Evolutionary conservation across 2,329 filamentous ascomycete species (phyloP).

Genomic region (Talaromyces funiculosus): DNA sequence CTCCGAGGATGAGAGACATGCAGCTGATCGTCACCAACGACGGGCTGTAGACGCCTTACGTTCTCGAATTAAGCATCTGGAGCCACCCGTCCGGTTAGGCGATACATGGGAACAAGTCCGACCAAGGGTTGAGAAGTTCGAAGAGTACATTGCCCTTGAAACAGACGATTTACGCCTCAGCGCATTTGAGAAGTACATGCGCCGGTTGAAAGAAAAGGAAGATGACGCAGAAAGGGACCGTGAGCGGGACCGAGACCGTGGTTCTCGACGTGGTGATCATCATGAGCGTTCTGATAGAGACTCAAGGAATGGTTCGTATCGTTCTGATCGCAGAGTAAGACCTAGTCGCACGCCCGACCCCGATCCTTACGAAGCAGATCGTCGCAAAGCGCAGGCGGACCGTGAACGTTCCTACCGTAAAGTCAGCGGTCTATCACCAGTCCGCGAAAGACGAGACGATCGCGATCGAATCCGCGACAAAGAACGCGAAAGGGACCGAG

Average conservation of each 20-base stretch:
- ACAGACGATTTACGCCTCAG: conserved; percentile 75
- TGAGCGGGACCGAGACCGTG: conserved; percentile 48
- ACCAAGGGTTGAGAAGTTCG: conserved; percentile 68
- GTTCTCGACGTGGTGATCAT: conserved; percentile 44
- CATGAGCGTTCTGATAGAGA: conserved; percentile 13
- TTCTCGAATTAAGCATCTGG: conserved; percentile 79
- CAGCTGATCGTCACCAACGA: conserved; percentile 78
- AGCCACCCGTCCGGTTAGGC: conserved; percentile 69
- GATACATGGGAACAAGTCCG: conserved; percentile 89
- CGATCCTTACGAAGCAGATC: conserved; percentile 91
- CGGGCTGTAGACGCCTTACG: conserved; percentile 78
- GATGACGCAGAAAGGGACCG: conserved; percentile 66
- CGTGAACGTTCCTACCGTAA: conserved; percentile 91
- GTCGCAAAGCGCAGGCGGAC: conserved; percentile 86
- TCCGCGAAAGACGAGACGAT: conserved; percentile 35
- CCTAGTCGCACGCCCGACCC: conserved; percentile 83
- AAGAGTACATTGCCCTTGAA: conserved; percentile 77
- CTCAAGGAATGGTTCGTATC: conserved; percentile 13
- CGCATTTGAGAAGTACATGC: conserved; percentile 88
- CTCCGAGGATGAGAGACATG: conserved; percentile 74
- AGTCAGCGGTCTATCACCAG: conserved; percentile 57
- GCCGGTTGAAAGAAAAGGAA: conserved; percentile 84
- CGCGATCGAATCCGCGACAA: conserved; percentile 34
- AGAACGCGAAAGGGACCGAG: conserved; percentile 35
- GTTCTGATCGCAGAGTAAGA: conserved; percentile 39